Percentiles rank a stretch among this genome's conserved stretches.
Evolutionary conservation across 1,284 basidiomycete genomes (phyloP).

Genomic region (Boletellus deceptivus): DNA sequence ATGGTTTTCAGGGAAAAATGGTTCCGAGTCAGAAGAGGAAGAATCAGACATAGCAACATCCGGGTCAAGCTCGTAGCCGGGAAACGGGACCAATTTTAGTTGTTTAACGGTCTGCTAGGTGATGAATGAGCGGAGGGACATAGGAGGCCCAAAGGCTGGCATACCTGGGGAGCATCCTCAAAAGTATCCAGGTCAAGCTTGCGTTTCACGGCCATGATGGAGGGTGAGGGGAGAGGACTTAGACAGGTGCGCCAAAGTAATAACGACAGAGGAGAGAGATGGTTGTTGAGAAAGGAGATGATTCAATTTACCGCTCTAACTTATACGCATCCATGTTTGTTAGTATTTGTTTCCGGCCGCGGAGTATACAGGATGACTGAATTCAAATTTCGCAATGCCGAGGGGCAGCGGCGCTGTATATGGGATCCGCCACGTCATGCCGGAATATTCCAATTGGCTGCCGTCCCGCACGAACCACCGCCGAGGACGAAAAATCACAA

Average conservation of each 20-base stretch:
- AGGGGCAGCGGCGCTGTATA: constrained; percentile 9
- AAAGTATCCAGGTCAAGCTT: constrained; percentile 63
- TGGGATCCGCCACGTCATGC: constrained; percentile 8
- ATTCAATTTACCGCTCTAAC: constrained; percentile 28
- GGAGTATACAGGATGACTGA: constrained; percentile 20
- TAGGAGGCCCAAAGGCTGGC: constrained; percentile 10
- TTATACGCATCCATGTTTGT: constrained; percentile 31
- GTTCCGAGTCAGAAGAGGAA: constrained; percentile 53
- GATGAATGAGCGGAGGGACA: constrained; percentile 23
- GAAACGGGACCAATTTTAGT: constrained; percentile 69
- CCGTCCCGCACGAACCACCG: constrained; percentile 1
- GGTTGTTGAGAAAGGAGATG: constrained; percentile 29
- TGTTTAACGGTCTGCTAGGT: constrained; percentile 56
- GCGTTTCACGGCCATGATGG: constrained; percentile 65
- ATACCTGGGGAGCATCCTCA: constrained; percentile 49
- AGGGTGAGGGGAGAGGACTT: constrained; percentile 24
- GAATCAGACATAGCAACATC: constrained; percentile 68
- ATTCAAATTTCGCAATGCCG: constrained; percentile 20
- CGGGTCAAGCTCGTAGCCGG: constrained; percentile 55
- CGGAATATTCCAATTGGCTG: constrained; percentile 30
- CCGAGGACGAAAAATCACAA: constrained; percentile 9
- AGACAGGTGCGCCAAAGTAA: constrained; percentile 10
- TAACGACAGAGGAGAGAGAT: constrained; percentile 13
- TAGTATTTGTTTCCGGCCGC: constrained; percentile 27
- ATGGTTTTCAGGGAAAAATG: constrained; percentile 46